phyloP scores from a whole-genome alignment of 1,139 yeast species.

The Yamadazyma friedrichii region DNA sequence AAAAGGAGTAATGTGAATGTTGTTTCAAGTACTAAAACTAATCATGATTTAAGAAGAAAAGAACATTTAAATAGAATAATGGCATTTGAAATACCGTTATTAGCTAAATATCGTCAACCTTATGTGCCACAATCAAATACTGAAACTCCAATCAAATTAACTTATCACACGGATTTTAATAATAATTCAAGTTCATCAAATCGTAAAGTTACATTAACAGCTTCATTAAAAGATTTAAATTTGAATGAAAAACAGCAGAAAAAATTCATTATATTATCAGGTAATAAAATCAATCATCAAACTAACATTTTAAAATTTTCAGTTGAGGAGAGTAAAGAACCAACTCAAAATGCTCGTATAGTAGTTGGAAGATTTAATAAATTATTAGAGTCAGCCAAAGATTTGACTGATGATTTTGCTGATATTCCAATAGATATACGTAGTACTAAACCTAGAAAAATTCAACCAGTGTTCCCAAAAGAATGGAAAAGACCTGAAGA shows the following conservation, averaged over 20 bases:
- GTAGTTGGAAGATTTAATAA: conserved; percentile 62
- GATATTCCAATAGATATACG: conserved; percentile 85
- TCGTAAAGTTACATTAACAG: conserved; percentile 63
- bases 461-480: conserved; percentile 62
- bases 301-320: conserved; percentile 62
- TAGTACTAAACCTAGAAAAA: conserved; percentile 53
- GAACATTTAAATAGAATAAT: conserved; percentile 69
- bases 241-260: conserved; percentile 56
- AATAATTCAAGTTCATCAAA: conserved; percentile 68
- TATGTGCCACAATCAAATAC: conserved; percentile 45
- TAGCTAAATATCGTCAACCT: conserved; percentile 69
- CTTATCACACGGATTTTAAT: conserved; percentile 72
- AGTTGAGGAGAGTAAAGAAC: conserved; percentile 62
- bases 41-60: conserved; percentile 36
- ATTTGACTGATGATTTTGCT: conserved; percentile 58
- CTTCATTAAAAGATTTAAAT: conserved; percentile 53
- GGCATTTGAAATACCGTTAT: conserved; percentile 88
- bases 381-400: conserved; percentile 66
- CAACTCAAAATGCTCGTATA: conserved; percentile 83
- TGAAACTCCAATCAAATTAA: conserved; percentile 61
- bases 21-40: conserved; percentile 34
- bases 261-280: conserved; percentile 78
- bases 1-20: conserved; percentile 41
- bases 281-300: conserved; percentile 67
- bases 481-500: conserved; percentile 82